A percentile compares a stretch with the other conserved stretches of the same genome.
phyloP scores from a whole-genome alignment of 768 basidiomycete genomes.

The Leccinum disarticulatum region DNA sequence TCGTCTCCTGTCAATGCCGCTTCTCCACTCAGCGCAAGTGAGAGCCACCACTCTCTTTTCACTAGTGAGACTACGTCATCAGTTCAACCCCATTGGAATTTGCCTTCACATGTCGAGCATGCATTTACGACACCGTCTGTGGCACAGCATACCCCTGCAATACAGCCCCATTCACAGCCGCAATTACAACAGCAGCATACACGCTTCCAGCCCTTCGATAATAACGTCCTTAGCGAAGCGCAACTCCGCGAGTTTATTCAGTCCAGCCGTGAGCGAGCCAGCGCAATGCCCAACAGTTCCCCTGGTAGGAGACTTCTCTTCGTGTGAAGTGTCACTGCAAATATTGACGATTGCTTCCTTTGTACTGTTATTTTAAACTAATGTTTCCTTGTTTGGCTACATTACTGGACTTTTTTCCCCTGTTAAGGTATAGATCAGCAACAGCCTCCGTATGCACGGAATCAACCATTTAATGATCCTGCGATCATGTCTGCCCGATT shows the following conservation, averaged over 20 bases:
- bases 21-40: conserved; percentile 54
- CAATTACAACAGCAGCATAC: conserved; percentile 36
- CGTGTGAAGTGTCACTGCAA: conserved; percentile 34
- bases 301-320: conserved; percentile 51
- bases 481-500: conserved; percentile 80
- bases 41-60: conserved; percentile 49
- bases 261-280: conserved; percentile 60
- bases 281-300: conserved; percentile 32
- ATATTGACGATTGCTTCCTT: conserved; percentile 35
- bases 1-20: conserved; percentile 59
- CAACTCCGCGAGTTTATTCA: conserved; percentile 77
- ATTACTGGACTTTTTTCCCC: conserved; percentile 16
- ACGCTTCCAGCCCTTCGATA: conserved; percentile 59
- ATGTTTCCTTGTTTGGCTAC: conserved; percentile 11
- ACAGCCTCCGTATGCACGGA: conserved; percentile 33
- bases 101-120: conserved; percentile 41
- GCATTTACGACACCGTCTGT: conserved; percentile 49
- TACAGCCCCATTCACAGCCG: conserved; percentile 34
- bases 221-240: conserved; percentile 61
- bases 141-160: conserved; percentile 44
- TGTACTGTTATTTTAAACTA: conserved; percentile 28
- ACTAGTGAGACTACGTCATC: conserved; percentile 39
- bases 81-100: conserved; percentile 45
- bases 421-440: conserved; percentile 37
- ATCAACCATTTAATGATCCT: conserved; percentile 65